A percentile compares a stretch with the other conserved stretches of the same genome.
phyloP scores from a whole-genome alignment of 2,329 filamentous ascomycete species.

The Anthostomella pinea region DNA sequence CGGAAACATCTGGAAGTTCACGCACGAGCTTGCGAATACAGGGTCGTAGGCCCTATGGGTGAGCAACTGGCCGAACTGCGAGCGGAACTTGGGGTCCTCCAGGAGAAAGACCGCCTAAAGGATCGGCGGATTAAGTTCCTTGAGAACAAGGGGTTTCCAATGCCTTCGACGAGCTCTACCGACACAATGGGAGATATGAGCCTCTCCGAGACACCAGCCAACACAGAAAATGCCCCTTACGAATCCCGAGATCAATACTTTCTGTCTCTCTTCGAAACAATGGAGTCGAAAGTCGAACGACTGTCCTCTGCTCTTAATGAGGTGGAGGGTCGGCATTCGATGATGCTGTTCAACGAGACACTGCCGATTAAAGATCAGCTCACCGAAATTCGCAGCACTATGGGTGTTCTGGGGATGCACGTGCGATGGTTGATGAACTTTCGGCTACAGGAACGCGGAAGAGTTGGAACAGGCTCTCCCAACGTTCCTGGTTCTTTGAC shows the following conservation, averaged over 20 bases:
- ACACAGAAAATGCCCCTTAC: conserved; percentile 29
- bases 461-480: conserved; percentile 21
- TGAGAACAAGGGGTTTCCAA: conserved; percentile 34
- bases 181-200: conserved; percentile 25
- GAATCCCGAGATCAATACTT: conserved; percentile 44
- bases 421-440: conserved; percentile 57
- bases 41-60: conserved; percentile 49
- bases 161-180: conserved; percentile 21
- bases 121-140: conserved; percentile 42
- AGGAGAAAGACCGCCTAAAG: conserved; percentile 38
- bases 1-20: conserved; percentile 45
- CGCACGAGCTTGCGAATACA: conserved; percentile 48
- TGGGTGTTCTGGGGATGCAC: conserved; percentile 58
- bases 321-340: conserved; percentile 57
- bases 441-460: conserved; percentile 46
- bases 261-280: conserved; percentile 45
- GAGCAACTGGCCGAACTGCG: conserved; percentile 46
- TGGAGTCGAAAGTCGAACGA: conserved; percentile 55
- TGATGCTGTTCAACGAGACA: conserved; percentile 60
- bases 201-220: conserved; percentile 21
- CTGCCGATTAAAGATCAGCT: conserved; percentile 61
- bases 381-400: conserved; percentile 55
- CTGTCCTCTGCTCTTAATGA: conserved; percentile 56
- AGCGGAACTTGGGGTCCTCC: conserved; percentile 45
- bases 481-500: conserved; percentile 20